phyloP scores from a whole-genome alignment of 176 grass and related monocot species.

The Paspalum vaginatum region DNA sequence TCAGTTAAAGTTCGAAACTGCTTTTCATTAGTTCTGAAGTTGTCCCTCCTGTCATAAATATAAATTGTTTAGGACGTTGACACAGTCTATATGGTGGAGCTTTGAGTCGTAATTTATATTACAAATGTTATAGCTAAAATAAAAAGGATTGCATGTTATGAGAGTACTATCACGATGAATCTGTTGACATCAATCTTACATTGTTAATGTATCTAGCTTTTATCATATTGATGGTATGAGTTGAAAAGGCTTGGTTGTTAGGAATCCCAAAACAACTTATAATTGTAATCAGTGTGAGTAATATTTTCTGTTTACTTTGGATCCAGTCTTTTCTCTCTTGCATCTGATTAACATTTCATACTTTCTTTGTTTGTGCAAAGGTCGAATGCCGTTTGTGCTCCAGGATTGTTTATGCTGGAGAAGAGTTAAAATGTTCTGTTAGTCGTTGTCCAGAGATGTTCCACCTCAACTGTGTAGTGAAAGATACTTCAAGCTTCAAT shows the following conservation, averaged over 20 bases:
- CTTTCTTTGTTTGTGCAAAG: slow-evolving; percentile 57
- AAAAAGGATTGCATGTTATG: background rate
- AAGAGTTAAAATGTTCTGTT: slow-evolving; percentile 72
- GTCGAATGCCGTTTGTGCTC: slow-evolving; percentile 73
- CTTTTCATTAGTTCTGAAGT: background rate
- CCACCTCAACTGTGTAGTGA: slow-evolving; percentile 56
- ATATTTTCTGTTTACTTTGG: background rate
- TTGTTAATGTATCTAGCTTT: background rate
- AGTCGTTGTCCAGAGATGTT: slow-evolving; percentile 55
- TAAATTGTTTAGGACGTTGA: background rate
- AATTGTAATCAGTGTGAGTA: background rate
- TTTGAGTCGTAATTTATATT: background rate
- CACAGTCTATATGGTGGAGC: background rate
- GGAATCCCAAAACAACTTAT: background rate
- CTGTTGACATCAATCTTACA: background rate
- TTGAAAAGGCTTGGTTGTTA: background rate
- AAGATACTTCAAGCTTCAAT: slow-evolving; percentile 42
- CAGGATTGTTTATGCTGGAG: slow-evolving; percentile 63
- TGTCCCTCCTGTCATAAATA: background rate
- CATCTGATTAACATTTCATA: slow-evolving; percentile 27
- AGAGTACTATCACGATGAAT: background rate
- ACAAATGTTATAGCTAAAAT: background rate
- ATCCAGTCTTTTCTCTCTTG: slow-evolving; percentile 12
- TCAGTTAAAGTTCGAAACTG: background rate
- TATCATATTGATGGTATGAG: slow-evolving; percentile 2